Evolutionary conservation across 169 alveolate genomes (phyloP).

Genomic region (Theileria luwenshuni): DNA sequence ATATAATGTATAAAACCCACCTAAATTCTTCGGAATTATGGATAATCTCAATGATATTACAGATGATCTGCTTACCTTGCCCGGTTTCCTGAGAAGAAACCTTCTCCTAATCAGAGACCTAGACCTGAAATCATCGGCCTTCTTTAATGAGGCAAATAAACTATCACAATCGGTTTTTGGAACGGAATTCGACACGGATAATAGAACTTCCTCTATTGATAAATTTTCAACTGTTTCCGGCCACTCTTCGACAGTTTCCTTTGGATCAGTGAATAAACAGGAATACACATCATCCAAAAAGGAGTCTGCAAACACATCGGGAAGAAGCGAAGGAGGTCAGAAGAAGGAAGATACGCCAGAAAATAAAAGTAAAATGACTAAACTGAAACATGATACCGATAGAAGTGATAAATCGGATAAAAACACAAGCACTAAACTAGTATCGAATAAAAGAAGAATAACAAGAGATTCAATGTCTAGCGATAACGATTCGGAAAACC

Average conservation of each 20-base stretch:
- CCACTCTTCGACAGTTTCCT: background rate
- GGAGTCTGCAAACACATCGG: no score
- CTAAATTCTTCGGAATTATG: constrained; percentile 28
- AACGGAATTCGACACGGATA: background rate
- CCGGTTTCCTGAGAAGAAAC: constrained; percentile 62
- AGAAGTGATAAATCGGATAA: background rate
- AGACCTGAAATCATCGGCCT: constrained; percentile 34
- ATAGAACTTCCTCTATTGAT: background rate
- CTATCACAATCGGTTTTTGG: constrained; percentile 13
- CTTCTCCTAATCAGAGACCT: constrained; percentile 64
- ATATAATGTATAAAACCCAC: background rate
- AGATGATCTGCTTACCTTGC: constrained; percentile 60
- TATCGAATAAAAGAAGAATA: background rate
- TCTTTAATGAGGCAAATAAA: constrained; percentile 45
- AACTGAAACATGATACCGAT: background rate
- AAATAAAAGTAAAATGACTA: background rate
- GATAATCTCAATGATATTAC: constrained; percentile 51
- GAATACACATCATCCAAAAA: background rate
- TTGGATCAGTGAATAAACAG: background rate
- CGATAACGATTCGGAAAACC: background rate
- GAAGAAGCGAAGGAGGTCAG: background rate
- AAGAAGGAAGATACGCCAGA: background rate
- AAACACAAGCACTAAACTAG: background rate
- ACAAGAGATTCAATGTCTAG: background rate
- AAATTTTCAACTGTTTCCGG: background rate